Evolutionary conservation across 2,329 filamentous ascomycete genomes (phyloP).

Genomic region (Neonectria ditissima): DNA sequence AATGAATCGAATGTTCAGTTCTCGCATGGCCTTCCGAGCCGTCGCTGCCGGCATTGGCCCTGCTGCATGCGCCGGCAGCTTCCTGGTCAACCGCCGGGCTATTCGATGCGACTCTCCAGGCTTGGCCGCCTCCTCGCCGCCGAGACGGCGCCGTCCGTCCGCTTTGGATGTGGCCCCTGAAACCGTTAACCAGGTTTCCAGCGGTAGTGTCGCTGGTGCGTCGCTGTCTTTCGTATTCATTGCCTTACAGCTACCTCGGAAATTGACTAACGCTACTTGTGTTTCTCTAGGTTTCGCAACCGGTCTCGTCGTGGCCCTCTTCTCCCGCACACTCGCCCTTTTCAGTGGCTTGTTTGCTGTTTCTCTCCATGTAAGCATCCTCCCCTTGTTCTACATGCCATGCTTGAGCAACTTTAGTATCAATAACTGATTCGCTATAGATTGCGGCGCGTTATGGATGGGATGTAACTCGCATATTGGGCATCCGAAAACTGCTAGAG

Average conservation of each 20-base stretch:
- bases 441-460: slow-evolving; percentile 59
- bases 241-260: not conserved
- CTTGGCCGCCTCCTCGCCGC: slow-evolving; percentile 30
- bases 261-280: slow-evolving; percentile 2
- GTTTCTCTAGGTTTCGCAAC: slow-evolving; percentile 66
- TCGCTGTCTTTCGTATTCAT: not conserved
- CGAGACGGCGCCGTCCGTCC: slow-evolving; percentile 25
- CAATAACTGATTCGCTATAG: slow-evolving; percentile 45
- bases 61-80: slow-evolving; percentile 43
- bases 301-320: slow-evolving; percentile 75
- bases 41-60: slow-evolving; percentile 46
- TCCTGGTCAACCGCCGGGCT: slow-evolving; percentile 40
- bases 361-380: slow-evolving; percentile 68
- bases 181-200: slow-evolving; percentile 63
- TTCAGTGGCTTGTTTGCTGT: slow-evolving; percentile 74
- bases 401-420: not conserved
- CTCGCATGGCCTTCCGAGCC: slow-evolving; percentile 39
- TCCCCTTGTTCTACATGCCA: not conserved
- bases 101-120: slow-evolving; percentile 48
- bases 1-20: slow-evolving; percentile 42
- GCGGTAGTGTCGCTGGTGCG: slow-evolving; percentile 65
- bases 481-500: slow-evolving; percentile 52
- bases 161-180: slow-evolving; percentile 43
- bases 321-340: slow-evolving; percentile 77
- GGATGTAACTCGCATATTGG: slow-evolving; percentile 52